These are phyloP conservation scores for Batkoa obscura DNA, from an alignment of 371 early-diverging fungal species.

Conservation along the genomic window DNA sequence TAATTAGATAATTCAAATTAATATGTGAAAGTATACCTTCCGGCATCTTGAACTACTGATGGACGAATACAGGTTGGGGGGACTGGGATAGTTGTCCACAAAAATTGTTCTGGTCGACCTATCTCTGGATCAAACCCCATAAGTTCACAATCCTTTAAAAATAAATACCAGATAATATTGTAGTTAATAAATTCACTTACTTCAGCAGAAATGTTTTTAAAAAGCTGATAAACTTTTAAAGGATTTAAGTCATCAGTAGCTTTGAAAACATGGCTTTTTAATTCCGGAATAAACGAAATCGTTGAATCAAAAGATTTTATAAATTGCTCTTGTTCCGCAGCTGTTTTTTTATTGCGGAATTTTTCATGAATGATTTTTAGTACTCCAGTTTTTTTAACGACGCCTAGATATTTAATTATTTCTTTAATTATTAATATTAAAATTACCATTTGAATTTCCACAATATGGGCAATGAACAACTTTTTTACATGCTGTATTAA, in stretches of 20 bases:
- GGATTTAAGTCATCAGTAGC: slow-evolving; percentile 95
- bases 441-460: slow-evolving; percentile 51
- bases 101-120: slow-evolving; percentile 79
- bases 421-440: not conserved
- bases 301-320: slow-evolving; percentile 52
- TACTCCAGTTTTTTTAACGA: slow-evolving; percentile 89
- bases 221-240: slow-evolving; percentile 61
- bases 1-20: not conserved
- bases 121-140: slow-evolving; percentile 72
- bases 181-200: slow-evolving; percentile 14
- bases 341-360: slow-evolving; percentile 45
- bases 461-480: slow-evolving; percentile 75
- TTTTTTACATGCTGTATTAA: slow-evolving; percentile 83
- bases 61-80: slow-evolving; percentile 98
- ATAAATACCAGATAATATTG: not conserved
- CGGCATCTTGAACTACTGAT: slow-evolving; percentile 85
- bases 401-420: slow-evolving; percentile 17
- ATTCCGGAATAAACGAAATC: slow-evolving; percentile 43
- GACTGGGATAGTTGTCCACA: slow-evolving; percentile 89
- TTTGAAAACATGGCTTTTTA: slow-evolving; percentile 55
- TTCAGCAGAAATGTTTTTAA: slow-evolving; percentile 71
- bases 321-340: slow-evolving; percentile 52
- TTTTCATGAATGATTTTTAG: slow-evolving; percentile 95
- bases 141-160: slow-evolving; percentile 67
- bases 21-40: slow-evolving; percentile 17